These are phyloP conservation scores for Emydomyces testavorans DNA, from an alignment of 2,329 filamentous ascomycete species.

Conservation along the genomic window DNA sequence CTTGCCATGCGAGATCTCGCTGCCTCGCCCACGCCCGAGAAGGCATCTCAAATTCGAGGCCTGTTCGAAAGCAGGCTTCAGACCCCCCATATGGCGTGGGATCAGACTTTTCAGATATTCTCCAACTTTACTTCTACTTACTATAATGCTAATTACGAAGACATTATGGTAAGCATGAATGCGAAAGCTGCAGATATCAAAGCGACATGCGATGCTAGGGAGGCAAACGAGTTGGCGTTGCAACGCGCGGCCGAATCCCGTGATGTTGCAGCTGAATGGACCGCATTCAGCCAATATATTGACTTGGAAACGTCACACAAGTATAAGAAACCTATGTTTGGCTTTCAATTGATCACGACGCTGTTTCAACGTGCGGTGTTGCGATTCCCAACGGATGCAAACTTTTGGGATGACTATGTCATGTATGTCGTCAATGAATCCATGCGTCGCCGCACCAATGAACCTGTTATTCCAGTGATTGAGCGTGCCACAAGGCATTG, in stretches of 20 bases:
- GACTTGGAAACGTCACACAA: constrained; percentile 66
- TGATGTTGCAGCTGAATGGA: constrained; percentile 44
- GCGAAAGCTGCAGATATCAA: constrained; percentile 44
- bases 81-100: constrained; percentile 49
- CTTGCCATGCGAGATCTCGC: constrained; percentile 44
- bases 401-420: constrained; percentile 72
- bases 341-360: constrained; percentile 44
- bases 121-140: constrained; percentile 50
- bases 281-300: constrained; percentile 55
- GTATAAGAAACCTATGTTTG: constrained; percentile 45
- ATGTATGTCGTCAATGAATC: constrained; percentile 55
- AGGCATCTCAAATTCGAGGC: constrained; percentile 38
- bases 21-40: constrained; percentile 37
- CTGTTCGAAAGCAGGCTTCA: constrained; percentile 46
- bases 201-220: constrained; percentile 42
- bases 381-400: constrained; percentile 60
- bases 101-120: constrained; percentile 47
- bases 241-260: constrained; percentile 41
- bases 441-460: constrained; percentile 35
- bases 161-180: constrained; percentile 46
- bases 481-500: constrained; percentile 80
- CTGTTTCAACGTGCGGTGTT: constrained; percentile 69
- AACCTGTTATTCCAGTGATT: constrained; percentile 55
- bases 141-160: constrained; percentile 44
- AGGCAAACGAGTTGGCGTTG: constrained; percentile 44